These are phyloP conservation scores for Cordyceps cicadae DNA, from an alignment of 2,329 filamentous ascomycete species.

Conservation along the genomic window DNA sequence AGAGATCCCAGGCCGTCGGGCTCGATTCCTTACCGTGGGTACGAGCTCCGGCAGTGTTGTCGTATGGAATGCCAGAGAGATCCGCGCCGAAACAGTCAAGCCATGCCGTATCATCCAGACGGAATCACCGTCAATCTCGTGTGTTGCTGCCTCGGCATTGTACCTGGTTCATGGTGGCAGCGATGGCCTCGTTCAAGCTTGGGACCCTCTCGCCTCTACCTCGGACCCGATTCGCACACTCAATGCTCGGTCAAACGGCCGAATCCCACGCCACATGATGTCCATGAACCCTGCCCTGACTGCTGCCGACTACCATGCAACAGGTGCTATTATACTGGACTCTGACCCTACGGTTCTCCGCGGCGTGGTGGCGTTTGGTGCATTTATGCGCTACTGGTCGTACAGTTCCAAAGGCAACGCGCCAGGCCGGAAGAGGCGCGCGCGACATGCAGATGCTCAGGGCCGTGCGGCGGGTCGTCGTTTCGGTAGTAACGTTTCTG, in stretches of 20 bases:
- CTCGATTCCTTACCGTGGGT: conserved; percentile 72
- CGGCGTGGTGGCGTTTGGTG: conserved; percentile 79
- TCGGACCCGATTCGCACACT: conserved; percentile 73
- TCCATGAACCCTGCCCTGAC: conserved; percentile 48
- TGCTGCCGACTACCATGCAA: conserved; percentile 70
- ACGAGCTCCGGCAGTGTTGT: conserved; percentile 70
- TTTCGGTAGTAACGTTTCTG: conserved; percentile 60
- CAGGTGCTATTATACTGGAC: conserved; percentile 77
- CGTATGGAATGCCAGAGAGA: conserved; percentile 75
- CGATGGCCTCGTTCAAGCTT: conserved; percentile 90
- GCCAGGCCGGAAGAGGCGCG: conserved; percentile 67
- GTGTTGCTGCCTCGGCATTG: conserved; percentile 71
- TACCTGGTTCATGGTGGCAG: conserved; percentile 90
- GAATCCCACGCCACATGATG: conserved; percentile 65
- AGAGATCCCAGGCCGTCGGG: conserved; percentile 77
- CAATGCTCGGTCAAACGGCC: conserved; percentile 74
- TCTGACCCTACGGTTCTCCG: conserved; percentile 78
- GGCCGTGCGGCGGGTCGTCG: conserved; percentile 42
- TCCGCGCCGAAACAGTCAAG: conserved; percentile 35
- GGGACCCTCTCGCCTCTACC: conserved; percentile 87
- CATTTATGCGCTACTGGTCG: conserved; percentile 84
- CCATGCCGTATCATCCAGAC: conserved; percentile 81
- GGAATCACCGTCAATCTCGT: conserved; percentile 80
- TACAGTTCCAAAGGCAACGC: conserved; percentile 78
- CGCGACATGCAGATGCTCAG: conserved; percentile 57